Conservation (phyloP, 495 filamentous ascomycete species). For the Viridothelium virens region DNA sequence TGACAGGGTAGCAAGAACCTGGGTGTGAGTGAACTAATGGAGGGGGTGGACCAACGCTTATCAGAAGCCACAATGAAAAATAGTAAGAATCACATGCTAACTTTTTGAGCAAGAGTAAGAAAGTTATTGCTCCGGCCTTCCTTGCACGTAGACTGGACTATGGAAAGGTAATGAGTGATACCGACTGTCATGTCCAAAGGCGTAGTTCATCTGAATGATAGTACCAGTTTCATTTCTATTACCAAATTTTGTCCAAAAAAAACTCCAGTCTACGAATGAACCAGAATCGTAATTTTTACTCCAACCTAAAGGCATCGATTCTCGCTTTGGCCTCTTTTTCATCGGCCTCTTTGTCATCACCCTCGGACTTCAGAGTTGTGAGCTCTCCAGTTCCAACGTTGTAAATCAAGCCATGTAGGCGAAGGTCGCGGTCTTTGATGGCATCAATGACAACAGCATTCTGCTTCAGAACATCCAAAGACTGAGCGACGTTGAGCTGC, state of each 20-base stretch:
- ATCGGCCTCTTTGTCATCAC: conserved; percentile 16
- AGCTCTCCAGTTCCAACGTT: conserved; percentile 34
- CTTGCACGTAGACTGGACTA: too few relatives aligned
- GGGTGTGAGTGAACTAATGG: too few relatives aligned
- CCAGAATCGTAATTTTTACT: not conserved
- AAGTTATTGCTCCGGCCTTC: too few relatives aligned
- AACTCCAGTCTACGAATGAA: not conserved
- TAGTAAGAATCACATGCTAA: too few relatives aligned
- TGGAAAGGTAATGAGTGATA: too few relatives aligned
- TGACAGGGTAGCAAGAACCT: too few relatives aligned
- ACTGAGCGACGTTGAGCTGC: conserved; percentile 35
- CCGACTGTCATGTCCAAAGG: too few relatives aligned
- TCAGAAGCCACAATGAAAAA: too few relatives aligned
- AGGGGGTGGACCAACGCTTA: too few relatives aligned
- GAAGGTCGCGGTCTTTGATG: conserved; percentile 33
- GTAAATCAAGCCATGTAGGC: conserved; percentile 38
- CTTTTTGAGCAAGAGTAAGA: too few relatives aligned
- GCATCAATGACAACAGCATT: conserved; percentile 35
- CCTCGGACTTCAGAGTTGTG: conserved; percentile 27
- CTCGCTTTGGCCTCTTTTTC: conserved; percentile 15
- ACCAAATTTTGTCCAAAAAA: not conserved
- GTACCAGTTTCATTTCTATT: not conserved
- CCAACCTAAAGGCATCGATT: conserved; percentile 18
- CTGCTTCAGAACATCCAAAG: conserved; percentile 32
- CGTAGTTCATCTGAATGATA: too few relatives aligned